Base-by-base conservation (phyloP, 176 grass and related monocot species). In the Aegilops tauschii region DNA sequence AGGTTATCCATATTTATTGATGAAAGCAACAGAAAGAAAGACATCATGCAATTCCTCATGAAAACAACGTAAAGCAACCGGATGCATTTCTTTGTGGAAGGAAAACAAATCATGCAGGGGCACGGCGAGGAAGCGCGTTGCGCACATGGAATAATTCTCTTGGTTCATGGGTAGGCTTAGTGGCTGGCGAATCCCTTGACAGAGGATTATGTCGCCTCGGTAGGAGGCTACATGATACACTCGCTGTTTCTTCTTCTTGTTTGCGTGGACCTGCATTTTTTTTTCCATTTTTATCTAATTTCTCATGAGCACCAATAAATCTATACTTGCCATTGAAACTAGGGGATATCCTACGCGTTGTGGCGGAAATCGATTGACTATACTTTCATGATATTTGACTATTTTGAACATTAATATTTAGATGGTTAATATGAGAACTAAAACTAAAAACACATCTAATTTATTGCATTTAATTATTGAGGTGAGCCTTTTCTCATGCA, bases 181-280 rank as follows among this genome's bases (percentile, higher is more conserved):
- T 82, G 37, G 86, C 70, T 59, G 61, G 61, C 70, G 17, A 87
- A 82, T 87, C 79, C 69, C 69, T 87, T 54, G 31, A 76, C 56
- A 67, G 47, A 32, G 14, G 79, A 80, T 87, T 66, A 37, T 87
- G 78, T 87, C 70, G 76, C 70, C 79, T 79, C 3, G 40, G 6
- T 61, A 77, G 71, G 56, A 50, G 37, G 13, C 39, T 49, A 13
- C 11, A 59, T 18, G 50, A 54, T 28, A 49, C 45, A 23, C n/a
- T 14, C 7, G 12, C 44, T 14, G n/a, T 27, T 16, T 45, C 27
- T 25, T 20, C 3, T 4, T 71, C 21, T 71, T 11, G 65, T 40
- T 71, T 11, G 30, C 12, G 62, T 6, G 16, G 50, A 54, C 16
- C 16, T 54, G 50, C 49, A 54, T 54, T 54, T 17, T 6, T 5